These are phyloP conservation scores for Candida tibetensis DNA, from an alignment of 805 yeast species.

Conservation along the genomic window DNA sequence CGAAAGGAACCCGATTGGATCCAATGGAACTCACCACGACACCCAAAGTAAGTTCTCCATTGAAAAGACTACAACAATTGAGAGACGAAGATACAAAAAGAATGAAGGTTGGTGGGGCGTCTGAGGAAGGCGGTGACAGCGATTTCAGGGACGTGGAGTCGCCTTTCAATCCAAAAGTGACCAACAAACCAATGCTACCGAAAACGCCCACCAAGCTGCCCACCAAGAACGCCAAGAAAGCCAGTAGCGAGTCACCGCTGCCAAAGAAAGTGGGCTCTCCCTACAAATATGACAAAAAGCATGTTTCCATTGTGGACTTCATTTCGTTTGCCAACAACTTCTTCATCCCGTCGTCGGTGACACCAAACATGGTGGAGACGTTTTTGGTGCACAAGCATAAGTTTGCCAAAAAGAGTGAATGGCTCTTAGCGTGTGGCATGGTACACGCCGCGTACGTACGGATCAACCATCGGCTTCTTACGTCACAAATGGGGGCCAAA, in stretches of 20 bases:
- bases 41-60: conserved; percentile 37
- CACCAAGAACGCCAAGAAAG: conserved; percentile 4
- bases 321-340: conserved; percentile 58
- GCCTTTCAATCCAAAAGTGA: conserved; percentile 24
- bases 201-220: background rate
- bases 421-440: conserved; percentile 70
- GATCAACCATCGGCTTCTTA: conserved; percentile 47
- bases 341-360: conserved; percentile 54
- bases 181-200: background rate
- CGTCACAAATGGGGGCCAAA: conserved; percentile 47
- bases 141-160: conserved; percentile 21
- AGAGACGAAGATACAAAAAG: conserved; percentile 13
- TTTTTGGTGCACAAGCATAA: conserved; percentile 50
- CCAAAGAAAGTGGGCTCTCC: conserved; percentile 11
- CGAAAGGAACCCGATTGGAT: no score
- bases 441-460: conserved; percentile 56
- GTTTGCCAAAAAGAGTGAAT: conserved; percentile 53
- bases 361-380: conserved; percentile 49
- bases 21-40: no score
- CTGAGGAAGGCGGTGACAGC: conserved; percentile 3
- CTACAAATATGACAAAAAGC: conserved; percentile 18
- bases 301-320: conserved; percentile 33
- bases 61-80: conserved; percentile 31
- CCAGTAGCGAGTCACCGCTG: background rate
- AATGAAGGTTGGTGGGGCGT: conserved; percentile 3